Base-by-base conservation (phyloP, 306 rosid genomes). In the Acacia acuminata region DNA sequence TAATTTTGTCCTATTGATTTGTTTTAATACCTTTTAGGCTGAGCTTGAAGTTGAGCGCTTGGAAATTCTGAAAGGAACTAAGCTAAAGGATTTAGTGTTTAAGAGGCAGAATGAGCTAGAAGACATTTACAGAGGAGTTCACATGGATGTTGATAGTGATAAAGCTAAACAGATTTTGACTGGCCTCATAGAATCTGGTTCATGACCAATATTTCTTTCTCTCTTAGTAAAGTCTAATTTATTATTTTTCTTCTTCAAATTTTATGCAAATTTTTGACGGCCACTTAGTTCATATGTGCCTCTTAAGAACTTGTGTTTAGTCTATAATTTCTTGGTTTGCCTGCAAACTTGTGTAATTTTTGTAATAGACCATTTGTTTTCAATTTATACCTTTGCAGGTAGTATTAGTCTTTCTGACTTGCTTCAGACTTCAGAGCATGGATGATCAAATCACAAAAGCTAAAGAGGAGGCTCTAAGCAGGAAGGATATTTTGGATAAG, bases 401-500 rank as follows among this genome's bases (percentile, higher is more conserved):
- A 75, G 83, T 82, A 60, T 81, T 22, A 88, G 86, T 82, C 82
- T 90, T 71, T 87, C 93, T 48, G 92, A 89, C 45, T 86, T 95
- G 87, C 98, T 95, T 82, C n/a, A n/a, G n/a, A n/a, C 27, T 27
- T 27, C 88, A 91, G 65, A 89, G 90, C 84, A 89, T 93, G 97
- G 98, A 95, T 80, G 97, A 90, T 64, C 94, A 93, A 87, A 91
- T 95, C 73, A 73, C 64, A 64, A 88, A 84, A 82, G 98, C 98
- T 86, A 89, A 90, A 78, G 98, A 91, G 80, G 93, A 90, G 85
- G 98, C 98, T 81, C 81, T 86, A 60, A 93, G 98, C 84, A 87
- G 98, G 85, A 92, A 90, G 85, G 98, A 95, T 80, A 95, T 95
- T 81, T 81, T 95, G 91, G 98, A 95, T 78, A 93, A 85, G 89